These are phyloP conservation scores for Naegleria fowleri DNA, from an alignment of 208 protist species.

Conservation along the genomic window DNA sequence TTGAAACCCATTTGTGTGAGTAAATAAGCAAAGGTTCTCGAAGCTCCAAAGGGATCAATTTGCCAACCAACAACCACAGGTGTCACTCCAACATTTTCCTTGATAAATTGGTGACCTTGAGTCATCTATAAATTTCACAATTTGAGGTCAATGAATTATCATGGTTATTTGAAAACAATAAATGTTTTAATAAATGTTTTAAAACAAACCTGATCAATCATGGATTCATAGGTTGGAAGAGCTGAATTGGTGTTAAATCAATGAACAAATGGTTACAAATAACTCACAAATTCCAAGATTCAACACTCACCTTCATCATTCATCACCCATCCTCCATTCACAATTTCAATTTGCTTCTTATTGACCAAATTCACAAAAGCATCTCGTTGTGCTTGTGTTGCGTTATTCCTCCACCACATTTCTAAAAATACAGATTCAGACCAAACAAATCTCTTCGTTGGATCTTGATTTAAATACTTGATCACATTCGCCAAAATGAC, in stretches of 20 bases:
- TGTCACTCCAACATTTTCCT: slow-evolving; percentile 33
- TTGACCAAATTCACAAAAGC: neutral
- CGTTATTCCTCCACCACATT: slow-evolving; percentile 33
- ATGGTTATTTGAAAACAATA: too few relatives aligned
- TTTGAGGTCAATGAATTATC: too few relatives aligned
- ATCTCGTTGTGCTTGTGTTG: neutral
- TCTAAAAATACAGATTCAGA: slow-evolving; percentile 36
- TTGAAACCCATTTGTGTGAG: neutral
- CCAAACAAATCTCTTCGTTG: slow-evolving; percentile 38
- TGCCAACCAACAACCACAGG: neutral
- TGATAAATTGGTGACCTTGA: slow-evolving; percentile 33
- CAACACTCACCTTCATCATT: slow-evolving; percentile 34
- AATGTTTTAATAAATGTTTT: too few relatives aligned
- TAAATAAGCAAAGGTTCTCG: neutral
- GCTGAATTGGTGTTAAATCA: too few relatives aligned
- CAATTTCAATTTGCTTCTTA: slow-evolving; percentile 35
- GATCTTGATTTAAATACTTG: slow-evolving; percentile 25
- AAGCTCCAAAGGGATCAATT: slow-evolving; percentile 31
- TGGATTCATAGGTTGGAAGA: neutral
- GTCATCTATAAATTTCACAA: too few relatives aligned
- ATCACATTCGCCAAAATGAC: slow-evolving; percentile 29
- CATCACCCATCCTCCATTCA: slow-evolving; percentile 33
- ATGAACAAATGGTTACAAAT: too few relatives aligned
- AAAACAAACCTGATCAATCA: too few relatives aligned
- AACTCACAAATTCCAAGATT: too few relatives aligned